Base-by-base conservation (phyloP, 2,329 filamentous ascomycete species). In the Paecilomyces sp. region DNA sequence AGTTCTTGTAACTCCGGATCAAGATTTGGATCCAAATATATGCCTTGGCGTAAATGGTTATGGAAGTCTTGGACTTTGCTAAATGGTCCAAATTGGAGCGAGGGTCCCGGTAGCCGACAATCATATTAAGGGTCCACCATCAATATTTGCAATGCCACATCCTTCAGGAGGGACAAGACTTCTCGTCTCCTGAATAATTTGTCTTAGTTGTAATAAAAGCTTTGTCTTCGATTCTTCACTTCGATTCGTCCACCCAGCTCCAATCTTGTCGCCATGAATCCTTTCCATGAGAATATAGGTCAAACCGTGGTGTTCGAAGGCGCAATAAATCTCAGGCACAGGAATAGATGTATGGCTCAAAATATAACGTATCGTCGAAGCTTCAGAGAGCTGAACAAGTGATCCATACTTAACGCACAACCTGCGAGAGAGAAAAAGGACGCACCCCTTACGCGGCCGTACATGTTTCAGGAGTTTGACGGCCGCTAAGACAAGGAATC, bases 261-360 rank as follows among this genome's bases (percentile, higher is more conserved):
- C 66, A 60, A 77, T 67, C 6, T 71, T 73, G 3, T 73, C 63
- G n/a, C 75, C 74, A 31, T 72, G 61, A 22, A 77, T 72, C 58
- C 70, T 70, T 65, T 76, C 69, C 73, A 78, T 79, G 52, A 75
- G 63, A 53, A 77, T 76, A 56, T 77, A 78, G 2, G 70, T 74
- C 31, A 13, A 28, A 4, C 63, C 66, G 30, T 62, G 63, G 56
- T 57, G 68, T 25, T 60, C 66, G 65, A 77, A 78, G 31, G 73
- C 67, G 62, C 72, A 77, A 33, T 68, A 59, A 7, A 77, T 68
- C 61, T 69, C 74, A 5, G 74, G 74, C 5, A 76, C 71, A 1
- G 75, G 73, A 57, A 77, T 72, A 47, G 71, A 74, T 15, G 74
- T 77, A 60, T 77, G 53, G 53, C 70, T 59, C 12, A 66, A 64